Conservation (phyloP, 2,329 filamentous ascomycete species). For the Microsporum canis region DNA sequence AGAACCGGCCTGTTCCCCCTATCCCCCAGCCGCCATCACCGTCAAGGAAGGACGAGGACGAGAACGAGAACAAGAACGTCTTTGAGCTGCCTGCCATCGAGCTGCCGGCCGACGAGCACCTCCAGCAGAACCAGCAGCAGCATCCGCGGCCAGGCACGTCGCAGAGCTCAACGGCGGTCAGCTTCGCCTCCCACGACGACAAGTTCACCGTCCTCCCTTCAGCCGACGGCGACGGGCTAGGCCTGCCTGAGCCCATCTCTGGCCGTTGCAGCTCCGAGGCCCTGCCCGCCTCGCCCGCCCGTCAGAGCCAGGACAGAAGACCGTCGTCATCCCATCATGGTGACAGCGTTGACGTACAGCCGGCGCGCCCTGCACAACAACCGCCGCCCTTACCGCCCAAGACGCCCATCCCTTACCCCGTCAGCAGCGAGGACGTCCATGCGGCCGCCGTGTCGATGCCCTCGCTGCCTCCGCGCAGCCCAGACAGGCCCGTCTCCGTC, state of each 20-base stretch:
- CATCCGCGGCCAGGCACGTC: constrained; percentile 17
- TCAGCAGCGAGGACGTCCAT: constrained; percentile 11
- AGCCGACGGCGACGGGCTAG: constrained; percentile 32
- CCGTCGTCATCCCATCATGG: constrained; percentile 14
- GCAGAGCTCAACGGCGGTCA: constrained; percentile 18
- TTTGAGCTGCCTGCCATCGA: constrained; percentile 40
- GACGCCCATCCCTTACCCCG: constrained; percentile 53
- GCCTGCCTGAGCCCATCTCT: constrained; percentile 39
- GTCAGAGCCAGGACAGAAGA: constrained; percentile 27
- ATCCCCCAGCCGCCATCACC: constrained; percentile 12
- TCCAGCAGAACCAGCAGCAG: constrained; percentile 22
- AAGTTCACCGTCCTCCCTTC: constrained; percentile 54
- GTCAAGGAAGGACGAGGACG: constrained; percentile 11
- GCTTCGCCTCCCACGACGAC: constrained; percentile 48
- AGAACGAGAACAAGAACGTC: constrained; percentile 19
- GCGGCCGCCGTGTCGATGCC: constrained; percentile 22
- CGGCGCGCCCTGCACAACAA: constrained; percentile 11
- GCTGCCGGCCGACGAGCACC: constrained; percentile 46
- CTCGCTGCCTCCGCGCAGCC: constrained; percentile 27
- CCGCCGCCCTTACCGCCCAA: constrained; percentile 68
- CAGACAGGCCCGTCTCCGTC: constrained; percentile 14
- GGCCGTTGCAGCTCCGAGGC: constrained; percentile 22
- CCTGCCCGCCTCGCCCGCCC: constrained; percentile 20
- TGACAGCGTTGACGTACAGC: no score
- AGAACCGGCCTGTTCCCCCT: constrained; percentile 9